These are phyloP conservation scores for Amoebophrya sp. DNA, from an alignment of 169 alveolate genomes.

Conservation along the genomic window DNA sequence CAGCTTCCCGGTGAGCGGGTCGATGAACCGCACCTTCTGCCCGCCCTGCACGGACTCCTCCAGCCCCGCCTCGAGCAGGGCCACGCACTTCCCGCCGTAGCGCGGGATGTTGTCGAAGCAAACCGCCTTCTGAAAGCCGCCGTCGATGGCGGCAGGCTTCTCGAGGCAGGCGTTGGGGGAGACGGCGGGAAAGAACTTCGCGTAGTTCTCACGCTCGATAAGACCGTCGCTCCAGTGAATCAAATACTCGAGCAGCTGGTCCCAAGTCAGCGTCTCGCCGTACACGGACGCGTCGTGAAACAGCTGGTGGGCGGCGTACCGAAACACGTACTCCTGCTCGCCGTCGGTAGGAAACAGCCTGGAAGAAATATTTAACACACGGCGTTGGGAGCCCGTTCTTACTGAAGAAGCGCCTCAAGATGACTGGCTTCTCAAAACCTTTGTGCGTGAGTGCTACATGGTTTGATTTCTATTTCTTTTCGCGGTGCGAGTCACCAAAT, in stretches of 20 bases:
- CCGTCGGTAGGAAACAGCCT: not conserved
- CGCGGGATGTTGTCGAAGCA: not conserved
- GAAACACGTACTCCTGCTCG: not conserved
- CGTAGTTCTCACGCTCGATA: not conserved
- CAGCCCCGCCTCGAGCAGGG: not conserved
- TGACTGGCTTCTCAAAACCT: too few species aligned
- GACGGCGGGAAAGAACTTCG: not conserved
- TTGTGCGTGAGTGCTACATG: too few species aligned
- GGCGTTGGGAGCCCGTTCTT: too few species aligned
- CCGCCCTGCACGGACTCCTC: not conserved
- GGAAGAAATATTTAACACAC: too few species aligned
- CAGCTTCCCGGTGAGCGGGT: not conserved
- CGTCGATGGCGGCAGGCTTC: not conserved
- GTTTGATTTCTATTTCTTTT: too few species aligned
- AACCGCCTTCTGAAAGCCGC: not conserved
- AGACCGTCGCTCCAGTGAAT: not conserved
- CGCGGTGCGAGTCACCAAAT: too few species aligned
- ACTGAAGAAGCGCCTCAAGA: too few species aligned
- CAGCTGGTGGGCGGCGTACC: not conserved
- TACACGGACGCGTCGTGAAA: not conserved
- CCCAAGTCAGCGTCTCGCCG: not conserved
- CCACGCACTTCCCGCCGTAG: not conserved
- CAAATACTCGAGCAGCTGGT: not conserved
- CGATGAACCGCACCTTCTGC: not conserved
- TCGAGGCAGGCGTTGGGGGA: not conserved